Evolutionary conservation across 139 green algal genomes (phyloP).

Genomic region (Micractinium conductrix): DNA sequence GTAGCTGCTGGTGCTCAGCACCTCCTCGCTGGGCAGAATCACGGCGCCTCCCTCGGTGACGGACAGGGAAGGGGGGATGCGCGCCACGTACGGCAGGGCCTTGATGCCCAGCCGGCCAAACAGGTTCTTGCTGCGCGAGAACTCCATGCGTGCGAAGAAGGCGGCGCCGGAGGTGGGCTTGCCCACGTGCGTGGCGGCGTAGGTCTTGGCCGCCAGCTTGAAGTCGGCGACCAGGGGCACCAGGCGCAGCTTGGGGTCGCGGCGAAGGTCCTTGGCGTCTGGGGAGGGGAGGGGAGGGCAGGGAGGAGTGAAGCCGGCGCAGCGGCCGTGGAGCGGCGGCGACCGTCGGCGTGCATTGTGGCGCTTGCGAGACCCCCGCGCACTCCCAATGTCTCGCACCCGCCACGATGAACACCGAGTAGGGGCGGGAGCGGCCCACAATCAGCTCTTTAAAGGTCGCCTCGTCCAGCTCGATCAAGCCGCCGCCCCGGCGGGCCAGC

Average conservation of each 20-base stretch:
- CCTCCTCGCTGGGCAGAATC: slow-evolving; percentile 45
- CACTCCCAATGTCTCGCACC: neutral
- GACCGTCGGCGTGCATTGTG: neutral
- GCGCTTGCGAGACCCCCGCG: neutral
- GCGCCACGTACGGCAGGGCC: slow-evolving; percentile 65
- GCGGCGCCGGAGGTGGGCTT: slow-evolving; percentile 36
- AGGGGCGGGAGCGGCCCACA: slow-evolving; percentile 48
- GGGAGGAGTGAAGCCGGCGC: neutral
- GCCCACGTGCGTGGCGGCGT: slow-evolving; percentile 8
- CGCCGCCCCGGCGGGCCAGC: slow-evolving; percentile 38
- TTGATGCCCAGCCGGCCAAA: slow-evolving; percentile 49
- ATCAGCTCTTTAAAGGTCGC: slow-evolving; percentile 41
- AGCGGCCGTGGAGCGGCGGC: neutral
- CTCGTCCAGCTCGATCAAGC: slow-evolving; percentile 55
- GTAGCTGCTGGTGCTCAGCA: slow-evolving; percentile 50
- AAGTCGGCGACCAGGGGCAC: slow-evolving; percentile 45
- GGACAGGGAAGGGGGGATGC: slow-evolving; percentile 42
- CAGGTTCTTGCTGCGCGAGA: slow-evolving; percentile 42
- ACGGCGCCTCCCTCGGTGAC: slow-evolving; percentile 49
- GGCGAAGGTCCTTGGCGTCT: slow-evolving; percentile 50
- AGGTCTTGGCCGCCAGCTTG: slow-evolving; percentile 37
- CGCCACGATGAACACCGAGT: slow-evolving; percentile 60
- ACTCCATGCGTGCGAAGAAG: slow-evolving; percentile 74
- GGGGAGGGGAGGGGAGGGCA: neutral
- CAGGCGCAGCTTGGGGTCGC: slow-evolving; percentile 44